These are phyloP conservation scores for Bruguiera gymnorhiza DNA, from an alignment of 345 rosid genomes.

Conservation along the genomic window DNA sequence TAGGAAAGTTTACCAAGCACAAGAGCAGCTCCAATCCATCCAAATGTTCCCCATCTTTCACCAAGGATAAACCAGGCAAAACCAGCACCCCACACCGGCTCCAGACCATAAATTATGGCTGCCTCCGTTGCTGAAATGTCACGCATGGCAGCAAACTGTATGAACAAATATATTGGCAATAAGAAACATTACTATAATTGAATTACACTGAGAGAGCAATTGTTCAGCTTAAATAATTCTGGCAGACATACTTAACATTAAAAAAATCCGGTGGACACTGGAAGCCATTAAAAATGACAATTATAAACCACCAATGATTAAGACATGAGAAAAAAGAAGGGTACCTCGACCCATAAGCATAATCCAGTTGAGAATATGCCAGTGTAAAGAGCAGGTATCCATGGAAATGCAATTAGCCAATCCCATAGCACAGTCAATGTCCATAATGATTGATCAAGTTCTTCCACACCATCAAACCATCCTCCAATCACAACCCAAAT, in stretches of 20 bases:
- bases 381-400: slow-evolving; percentile 27
- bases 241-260: background rate
- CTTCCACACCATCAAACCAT: slow-evolving; percentile 11
- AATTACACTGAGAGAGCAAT: background rate
- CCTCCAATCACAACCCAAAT: slow-evolving; percentile 25
- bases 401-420: slow-evolving; percentile 23
- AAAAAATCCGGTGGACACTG: background rate
- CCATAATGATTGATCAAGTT: slow-evolving; percentile 13
- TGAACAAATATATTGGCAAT: background rate
- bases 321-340: background rate
- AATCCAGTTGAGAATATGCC: slow-evolving; percentile 27
- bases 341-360: slow-evolving; percentile 27
- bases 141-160: slow-evolving; percentile 34
- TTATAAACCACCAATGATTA: background rate
- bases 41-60: slow-evolving; percentile 27
- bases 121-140: slow-evolving; percentile 31
- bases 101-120: slow-evolving; percentile 29
- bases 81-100: slow-evolving; percentile 35
- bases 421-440: slow-evolving; percentile 17
- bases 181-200: background rate
- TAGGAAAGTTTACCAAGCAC: slow-evolving; percentile 22
- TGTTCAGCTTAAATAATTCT: background rate
- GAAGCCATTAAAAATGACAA: no score
- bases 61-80: slow-evolving; percentile 37
- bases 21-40: slow-evolving; percentile 34